phyloP scores from a whole-genome alignment of 495 filamentous ascomycete species.

The Penicillium egyptiacum region DNA sequence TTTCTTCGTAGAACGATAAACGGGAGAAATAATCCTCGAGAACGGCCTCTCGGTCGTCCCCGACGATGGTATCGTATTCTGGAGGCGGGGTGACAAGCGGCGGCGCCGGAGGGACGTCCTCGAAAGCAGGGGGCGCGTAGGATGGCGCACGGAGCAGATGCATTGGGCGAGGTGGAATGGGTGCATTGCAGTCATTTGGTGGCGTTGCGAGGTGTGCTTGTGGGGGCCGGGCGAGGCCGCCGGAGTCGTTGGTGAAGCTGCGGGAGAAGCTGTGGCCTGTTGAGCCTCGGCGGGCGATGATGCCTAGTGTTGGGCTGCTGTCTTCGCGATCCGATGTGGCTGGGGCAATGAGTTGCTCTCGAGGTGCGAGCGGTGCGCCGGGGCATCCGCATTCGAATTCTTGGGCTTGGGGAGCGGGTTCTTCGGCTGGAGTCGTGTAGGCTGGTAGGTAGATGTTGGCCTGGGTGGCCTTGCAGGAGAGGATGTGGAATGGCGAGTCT shows the following conservation, averaged over 20 bases:
- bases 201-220: constrained; percentile 49
- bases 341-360: constrained; percentile 43
- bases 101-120: constrained; percentile 83
- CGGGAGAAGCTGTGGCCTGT: constrained; percentile 33
- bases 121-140: constrained; percentile 88
- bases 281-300: constrained; percentile 15
- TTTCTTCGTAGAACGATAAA: constrained; percentile 57
- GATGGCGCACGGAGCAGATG: constrained; percentile 87
- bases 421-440: constrained; percentile 65
- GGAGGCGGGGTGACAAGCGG: constrained; percentile 83
- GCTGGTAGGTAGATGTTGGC: constrained; percentile 87
- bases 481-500: constrained; percentile 93
- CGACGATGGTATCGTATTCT: constrained; percentile 82
- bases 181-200: constrained; percentile 37
- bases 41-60: constrained; percentile 67
- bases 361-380: constrained; percentile 52
- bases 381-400: constrained; percentile 76
- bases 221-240: constrained; percentile 47
- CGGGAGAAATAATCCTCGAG: constrained; percentile 90
- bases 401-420: constrained; percentile 43
- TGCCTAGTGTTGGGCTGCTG: constrained; percentile 19
- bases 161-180: constrained; percentile 61
- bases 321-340: constrained; percentile 33
- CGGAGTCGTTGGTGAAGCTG: constrained; percentile 49
- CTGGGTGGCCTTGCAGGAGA: constrained; percentile 89